Evolutionary conservation across 768 basidiomycete species (phyloP), one percentile per base, ranked within the genome.

Genomic region (Cytidiella melzeri): DNA sequence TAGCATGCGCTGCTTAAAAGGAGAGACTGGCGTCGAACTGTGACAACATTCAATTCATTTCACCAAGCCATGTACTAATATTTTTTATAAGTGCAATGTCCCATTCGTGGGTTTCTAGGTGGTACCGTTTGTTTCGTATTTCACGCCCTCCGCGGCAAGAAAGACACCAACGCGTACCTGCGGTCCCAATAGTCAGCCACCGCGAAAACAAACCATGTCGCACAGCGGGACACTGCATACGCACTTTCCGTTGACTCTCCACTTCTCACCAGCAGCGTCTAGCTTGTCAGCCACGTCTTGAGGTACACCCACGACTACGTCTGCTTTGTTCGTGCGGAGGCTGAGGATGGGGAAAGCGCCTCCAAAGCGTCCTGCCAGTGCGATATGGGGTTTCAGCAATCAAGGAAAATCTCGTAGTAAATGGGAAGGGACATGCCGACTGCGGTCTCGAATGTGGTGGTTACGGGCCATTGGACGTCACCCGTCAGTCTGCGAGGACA

Each of bases 321-420:
- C 93, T 0, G 95, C 95, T 65, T 99, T 99, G 72, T 87, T 91
- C 1, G 95, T 98, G 15, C 95, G 77, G 51, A 97, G 68, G 60
- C 89, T 91, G 21, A 97, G 68, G 6, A 96, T 62, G 0, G 87
- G 85, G 68, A 95, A 88, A 7, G 82, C 70, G 1, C 88, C 87
- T 0, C 80, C 79, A 9, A 97, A 67, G 2, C 89, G 87, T 4
- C 92, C 90, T 84, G 56, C 45, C 24, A 18, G 21, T 41, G 15
- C 37, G 21, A 34, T 34, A 15, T n/a, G 13, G 20, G 26, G 15
- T 28, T 41, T 13, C 24, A 40, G 23, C 26, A 42, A 21, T 25
- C 9, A 46, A 25, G 50, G n/a, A 24, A 46, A 23, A n/a, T 10
- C 30, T 36, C 23, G 43, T 38, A 39, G 51, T 30, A 45, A 47